Conservation (phyloP, 1,284 basidiomycete genomes). For the Cryptococcus maquisensis region DNA sequence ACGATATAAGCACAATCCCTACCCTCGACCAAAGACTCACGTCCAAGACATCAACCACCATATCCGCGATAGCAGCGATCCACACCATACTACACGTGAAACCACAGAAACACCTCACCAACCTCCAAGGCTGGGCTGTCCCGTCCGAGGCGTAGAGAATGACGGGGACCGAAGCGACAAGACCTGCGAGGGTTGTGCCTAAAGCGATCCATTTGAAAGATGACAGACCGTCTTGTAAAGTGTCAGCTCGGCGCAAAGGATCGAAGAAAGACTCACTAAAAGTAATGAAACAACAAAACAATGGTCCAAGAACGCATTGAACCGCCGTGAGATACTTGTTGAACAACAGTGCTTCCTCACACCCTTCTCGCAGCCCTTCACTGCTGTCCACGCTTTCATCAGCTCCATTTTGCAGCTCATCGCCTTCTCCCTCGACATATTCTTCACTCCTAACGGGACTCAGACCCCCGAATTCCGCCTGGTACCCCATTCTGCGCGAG, state of each 20-base stretch:
- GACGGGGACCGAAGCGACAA: constrained; percentile 57
- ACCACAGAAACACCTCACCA: constrained; percentile 79
- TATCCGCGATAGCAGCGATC: constrained; percentile 94
- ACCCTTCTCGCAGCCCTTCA: constrained; percentile 15
- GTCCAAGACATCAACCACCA: constrained; percentile 81
- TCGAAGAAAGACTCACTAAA: constrained; percentile 58
- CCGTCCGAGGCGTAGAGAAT: constrained; percentile 62
- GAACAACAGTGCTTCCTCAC: constrained; percentile 53
- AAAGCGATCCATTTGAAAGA: constrained; percentile 58
- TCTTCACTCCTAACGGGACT: constrained; percentile 37
- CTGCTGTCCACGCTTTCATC: constrained; percentile 55
- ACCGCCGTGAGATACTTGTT: constrained; percentile 75
- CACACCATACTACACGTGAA: constrained; percentile 85
- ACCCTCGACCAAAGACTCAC: constrained; percentile 49
- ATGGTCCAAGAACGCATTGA: constrained; percentile 73
- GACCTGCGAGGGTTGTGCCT: constrained; percentile 57
- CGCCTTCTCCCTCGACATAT: constrained; percentile 33
- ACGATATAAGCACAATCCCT: background rate
- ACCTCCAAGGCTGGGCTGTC: constrained; percentile 57
- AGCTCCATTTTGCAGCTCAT: constrained; percentile 36
- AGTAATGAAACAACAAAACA: constrained; percentile 68
- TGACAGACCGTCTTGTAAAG: constrained; percentile 46
- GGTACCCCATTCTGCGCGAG: constrained; percentile 8
- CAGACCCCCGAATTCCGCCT: constrained; percentile 3
- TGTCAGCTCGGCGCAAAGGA: background rate